Conservation (phyloP, 1,284 basidiomycete species). For the Peniophora sp. region DNA sequence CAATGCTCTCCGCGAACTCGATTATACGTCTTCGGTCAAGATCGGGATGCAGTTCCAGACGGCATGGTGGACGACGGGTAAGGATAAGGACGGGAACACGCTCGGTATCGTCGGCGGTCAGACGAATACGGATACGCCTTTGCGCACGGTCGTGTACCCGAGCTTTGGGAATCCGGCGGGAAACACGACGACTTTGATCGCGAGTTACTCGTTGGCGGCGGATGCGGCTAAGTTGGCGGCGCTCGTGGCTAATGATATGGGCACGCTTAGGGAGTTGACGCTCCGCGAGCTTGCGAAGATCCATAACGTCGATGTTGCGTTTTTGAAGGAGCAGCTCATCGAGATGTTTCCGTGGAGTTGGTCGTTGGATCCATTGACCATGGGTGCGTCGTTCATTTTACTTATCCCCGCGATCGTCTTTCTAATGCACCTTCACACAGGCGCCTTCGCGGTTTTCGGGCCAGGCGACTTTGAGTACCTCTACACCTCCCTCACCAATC, state of each 20-base stretch:
- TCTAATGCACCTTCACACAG: too few species aligned
- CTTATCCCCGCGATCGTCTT: not conserved
- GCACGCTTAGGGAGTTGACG: constrained; percentile 10
- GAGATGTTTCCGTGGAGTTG: constrained; percentile 13
- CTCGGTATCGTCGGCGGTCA: constrained; percentile 8
- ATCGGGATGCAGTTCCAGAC: constrained; percentile 23
- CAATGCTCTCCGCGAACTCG: constrained; percentile 20
- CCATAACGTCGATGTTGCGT: constrained; percentile 10
- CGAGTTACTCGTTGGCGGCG: constrained; percentile 16
- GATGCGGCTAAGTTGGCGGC: constrained; percentile 15
- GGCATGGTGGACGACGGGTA: constrained; percentile 16
- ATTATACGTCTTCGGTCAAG: constrained; percentile 21
- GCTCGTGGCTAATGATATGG: constrained; percentile 7
- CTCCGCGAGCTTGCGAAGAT: constrained; percentile 14
- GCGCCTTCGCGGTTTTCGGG: constrained; percentile 17
- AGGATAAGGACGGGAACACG: not conserved
- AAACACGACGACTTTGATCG: constrained; percentile 11
- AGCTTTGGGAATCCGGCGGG: constrained; percentile 13
- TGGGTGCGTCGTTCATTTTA: not conserved
- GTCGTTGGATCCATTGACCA: constrained; percentile 9
- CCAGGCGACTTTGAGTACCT: constrained; percentile 14
- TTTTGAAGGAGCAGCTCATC: constrained; percentile 4
- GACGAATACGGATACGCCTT: constrained; percentile 12
- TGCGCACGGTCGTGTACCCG: constrained; percentile 18
- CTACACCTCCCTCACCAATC: constrained; percentile 14